A percentile compares a stretch with the other conserved stretches of the same genome.
Evolutionary conservation across 2,329 filamentous ascomycete species (phyloP).

Genomic region (Graphiopsis chlorocephala): DNA sequence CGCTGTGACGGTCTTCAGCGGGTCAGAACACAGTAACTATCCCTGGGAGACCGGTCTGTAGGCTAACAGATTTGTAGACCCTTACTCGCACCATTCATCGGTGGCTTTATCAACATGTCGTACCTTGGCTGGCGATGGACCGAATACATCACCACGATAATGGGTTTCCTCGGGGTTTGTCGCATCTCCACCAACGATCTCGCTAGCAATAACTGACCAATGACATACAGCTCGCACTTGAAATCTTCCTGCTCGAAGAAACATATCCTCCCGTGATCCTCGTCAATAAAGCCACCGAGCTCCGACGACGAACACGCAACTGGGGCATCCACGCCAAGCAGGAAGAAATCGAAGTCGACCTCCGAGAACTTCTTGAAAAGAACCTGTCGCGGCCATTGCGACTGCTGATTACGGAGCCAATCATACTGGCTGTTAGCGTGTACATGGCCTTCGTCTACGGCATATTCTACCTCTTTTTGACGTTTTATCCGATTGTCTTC

Average conservation of each 20-base stretch:
- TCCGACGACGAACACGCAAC: conserved; percentile 38
- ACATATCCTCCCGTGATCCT: conserved; percentile 42
- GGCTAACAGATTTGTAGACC: conserved; percentile 28
- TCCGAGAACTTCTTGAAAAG: conserved; percentile 40
- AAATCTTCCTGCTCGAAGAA: conserved; percentile 40
- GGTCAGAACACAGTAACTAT: neutral
- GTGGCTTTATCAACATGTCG: conserved; percentile 38
- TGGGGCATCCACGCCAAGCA: conserved; percentile 42
- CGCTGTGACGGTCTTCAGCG: conserved; percentile 37
- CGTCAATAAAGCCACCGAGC: conserved; percentile 38
- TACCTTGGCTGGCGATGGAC: conserved; percentile 47
- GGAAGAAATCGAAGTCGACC: conserved; percentile 38
- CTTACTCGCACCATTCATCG: conserved; percentile 44
- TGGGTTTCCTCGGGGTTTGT: conserved; percentile 33
- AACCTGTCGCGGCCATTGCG: conserved; percentile 40
- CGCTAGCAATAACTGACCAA: neutral
- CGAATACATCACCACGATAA: conserved; percentile 44
- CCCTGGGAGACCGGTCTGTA: too few relatives aligned
- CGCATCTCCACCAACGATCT: neutral
- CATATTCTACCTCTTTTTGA: conserved; percentile 46
- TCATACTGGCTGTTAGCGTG: conserved; percentile 43
- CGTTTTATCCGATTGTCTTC: conserved; percentile 47
- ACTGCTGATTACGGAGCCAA: conserved; percentile 48
- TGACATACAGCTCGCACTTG: conserved; percentile 16
- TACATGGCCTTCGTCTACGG: conserved; percentile 44